Conservation (phyloP, 1,139 yeast species). For the Pneumocystis oryctolagi region DNA sequence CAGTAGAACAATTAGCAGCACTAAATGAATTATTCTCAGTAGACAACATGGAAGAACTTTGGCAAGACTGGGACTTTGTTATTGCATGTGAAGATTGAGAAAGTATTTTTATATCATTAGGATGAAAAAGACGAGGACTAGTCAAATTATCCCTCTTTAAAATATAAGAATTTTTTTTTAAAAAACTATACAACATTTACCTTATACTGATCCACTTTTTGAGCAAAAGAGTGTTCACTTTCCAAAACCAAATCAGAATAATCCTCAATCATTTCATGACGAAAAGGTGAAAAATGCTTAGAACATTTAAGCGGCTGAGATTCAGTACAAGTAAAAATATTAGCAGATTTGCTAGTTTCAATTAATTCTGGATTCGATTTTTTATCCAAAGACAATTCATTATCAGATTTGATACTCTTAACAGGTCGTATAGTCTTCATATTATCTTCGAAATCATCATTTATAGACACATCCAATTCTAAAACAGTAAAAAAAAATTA, state of each 20-base stretch:
- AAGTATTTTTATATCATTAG: background rate
- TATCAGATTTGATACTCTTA: background rate
- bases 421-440: background rate
- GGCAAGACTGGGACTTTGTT: background rate
- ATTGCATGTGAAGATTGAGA: background rate
- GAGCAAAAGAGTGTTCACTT: conserved; percentile 1
- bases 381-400: background rate
- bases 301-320: background rate
- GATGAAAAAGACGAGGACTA: conserved; percentile 1
- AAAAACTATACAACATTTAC: background rate
- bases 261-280: background rate
- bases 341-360: background rate
- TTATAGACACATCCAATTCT: background rate
- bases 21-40: background rate
- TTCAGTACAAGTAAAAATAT: background rate
- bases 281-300: background rate
- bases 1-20: conserved; percentile 1
- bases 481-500: background rate
- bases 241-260: conserved; percentile 1
- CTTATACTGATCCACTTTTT: background rate
- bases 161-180: background rate
- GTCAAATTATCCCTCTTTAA: background rate
- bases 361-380: background rate
- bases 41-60: background rate
- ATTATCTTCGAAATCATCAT: background rate